phyloP scores from a whole-genome alignment of 345 rosid species.

The Dovyalis caffra region DNA sequence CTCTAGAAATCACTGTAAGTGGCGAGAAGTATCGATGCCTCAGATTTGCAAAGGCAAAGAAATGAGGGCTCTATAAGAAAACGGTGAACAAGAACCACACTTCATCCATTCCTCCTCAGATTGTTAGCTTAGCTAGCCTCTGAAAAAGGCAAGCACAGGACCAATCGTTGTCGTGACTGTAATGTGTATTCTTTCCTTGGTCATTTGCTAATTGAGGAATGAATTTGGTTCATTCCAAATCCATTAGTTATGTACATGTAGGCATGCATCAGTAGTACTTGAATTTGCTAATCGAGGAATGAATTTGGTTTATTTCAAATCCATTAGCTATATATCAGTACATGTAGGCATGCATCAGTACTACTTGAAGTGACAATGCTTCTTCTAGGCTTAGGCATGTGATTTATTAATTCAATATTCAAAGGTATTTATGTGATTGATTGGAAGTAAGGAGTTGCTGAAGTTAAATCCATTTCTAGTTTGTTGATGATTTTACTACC shows the following conservation, averaged over 20 bases:
- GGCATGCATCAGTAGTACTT: too few species aligned
- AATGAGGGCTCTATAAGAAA: constrained; percentile 35
- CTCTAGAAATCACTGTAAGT: constrained; percentile 92
- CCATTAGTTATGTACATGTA: constrained; percentile 32
- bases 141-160: neutral
- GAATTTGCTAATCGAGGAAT: neutral
- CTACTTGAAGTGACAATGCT: constrained; percentile 16
- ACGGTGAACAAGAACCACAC: neutral
- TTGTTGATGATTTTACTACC: too few species aligned
- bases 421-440: neutral
- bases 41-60: constrained; percentile 92
- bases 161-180: neutral
- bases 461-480: too few species aligned
- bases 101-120: neutral
- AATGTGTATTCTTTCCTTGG: neutral
- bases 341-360: too few species aligned
- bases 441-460: neutral
- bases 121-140: neutral
- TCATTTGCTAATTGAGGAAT: neutral
- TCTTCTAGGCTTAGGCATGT: too few species aligned
- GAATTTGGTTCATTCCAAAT: neutral
- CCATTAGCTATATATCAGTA: constrained; percentile 32
- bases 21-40: constrained; percentile 92
- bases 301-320: neutral
- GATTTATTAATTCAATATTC: neutral